Percentiles rank a stretch among this genome's conserved stretches.
These are phyloP conservation scores for Zoysia pacifica DNA, from an alignment of 176 grass and related monocot species.

Conservation along the genomic window DNA sequence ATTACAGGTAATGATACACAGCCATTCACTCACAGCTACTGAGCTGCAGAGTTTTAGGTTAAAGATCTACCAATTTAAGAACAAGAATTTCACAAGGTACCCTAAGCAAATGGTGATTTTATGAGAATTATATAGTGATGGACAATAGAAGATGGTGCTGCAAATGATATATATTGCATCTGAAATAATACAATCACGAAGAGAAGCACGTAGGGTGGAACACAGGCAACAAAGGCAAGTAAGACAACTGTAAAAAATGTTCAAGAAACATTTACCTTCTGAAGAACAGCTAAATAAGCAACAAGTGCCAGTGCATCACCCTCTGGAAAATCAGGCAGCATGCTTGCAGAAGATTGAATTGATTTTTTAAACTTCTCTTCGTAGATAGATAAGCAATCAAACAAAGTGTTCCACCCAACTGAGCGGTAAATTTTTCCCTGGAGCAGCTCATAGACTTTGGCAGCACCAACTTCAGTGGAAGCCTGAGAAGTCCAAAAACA, in stretches of 20 bases:
- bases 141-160: background rate
- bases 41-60: background rate
- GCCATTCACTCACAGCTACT: background rate
- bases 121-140: background rate
- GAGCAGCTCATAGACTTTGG: slow-evolving; percentile 83
- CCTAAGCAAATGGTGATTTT: background rate
- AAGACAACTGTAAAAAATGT: slow-evolving; percentile 5
- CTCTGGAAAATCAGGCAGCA: slow-evolving; percentile 83
- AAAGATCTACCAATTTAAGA: slow-evolving; percentile 3
- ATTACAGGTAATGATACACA: no score
- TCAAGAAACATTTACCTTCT: slow-evolving; percentile 63
- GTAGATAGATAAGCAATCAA: slow-evolving; percentile 95
- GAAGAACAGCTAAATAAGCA: slow-evolving; percentile 83
- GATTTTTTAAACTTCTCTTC: slow-evolving; percentile 90
- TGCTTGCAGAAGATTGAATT: slow-evolving; percentile 76
- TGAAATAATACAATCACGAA: slow-evolving; percentile 20
- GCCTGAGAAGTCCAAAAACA: slow-evolving; percentile 56
- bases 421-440: slow-evolving; percentile 86
- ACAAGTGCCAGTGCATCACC: slow-evolving; percentile 93
- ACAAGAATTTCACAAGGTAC: background rate
- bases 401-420: slow-evolving; percentile 92
- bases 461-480: slow-evolving; percentile 80
- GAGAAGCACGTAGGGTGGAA: no score
- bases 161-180: slow-evolving; percentile 15
- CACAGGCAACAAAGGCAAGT: background rate